Percentiles rank a stretch among this genome's conserved stretches.
Conservation (phyloP, 2,329 filamentous ascomycete genomes). For the Monilinia vaccinii-corymbosi region DNA sequence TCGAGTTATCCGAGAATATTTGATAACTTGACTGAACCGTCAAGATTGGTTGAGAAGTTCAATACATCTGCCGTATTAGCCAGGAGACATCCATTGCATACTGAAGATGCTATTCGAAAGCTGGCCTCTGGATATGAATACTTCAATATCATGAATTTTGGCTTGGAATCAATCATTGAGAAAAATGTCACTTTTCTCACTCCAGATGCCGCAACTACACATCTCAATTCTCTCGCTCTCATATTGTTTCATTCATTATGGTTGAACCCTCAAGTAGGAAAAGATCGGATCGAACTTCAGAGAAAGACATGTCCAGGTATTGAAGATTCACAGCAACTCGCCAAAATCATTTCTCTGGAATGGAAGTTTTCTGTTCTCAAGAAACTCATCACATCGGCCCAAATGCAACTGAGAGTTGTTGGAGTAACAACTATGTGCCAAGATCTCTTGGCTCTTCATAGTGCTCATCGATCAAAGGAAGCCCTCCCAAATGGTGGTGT, state of each 20-base stretch:
- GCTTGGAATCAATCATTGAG: conserved; percentile 41
- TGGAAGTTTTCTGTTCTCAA: conserved; percentile 64
- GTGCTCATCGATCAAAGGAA: conserved; percentile 34
- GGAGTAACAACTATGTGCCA: conserved; percentile 66
- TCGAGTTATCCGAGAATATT: conserved; percentile 38
- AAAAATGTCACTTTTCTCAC: conserved; percentile 45
- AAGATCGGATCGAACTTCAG: conserved; percentile 17
- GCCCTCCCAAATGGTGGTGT: conserved; percentile 34
- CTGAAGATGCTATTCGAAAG: conserved; percentile 28
- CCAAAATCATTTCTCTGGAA: conserved; percentile 28
- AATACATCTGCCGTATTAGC: conserved; percentile 17
- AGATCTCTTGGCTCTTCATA: conserved; percentile 61
- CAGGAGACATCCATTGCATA: conserved; percentile 9
- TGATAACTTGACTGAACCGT: conserved; percentile 25
- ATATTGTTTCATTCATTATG: conserved; percentile 36
- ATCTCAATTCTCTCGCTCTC: conserved; percentile 35
- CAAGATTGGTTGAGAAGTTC: conserved; percentile 19
- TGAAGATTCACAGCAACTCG: conserved; percentile 18
- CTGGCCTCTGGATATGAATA: conserved; percentile 35
- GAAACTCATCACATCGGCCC: conserved; percentile 69
- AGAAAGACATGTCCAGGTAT: conserved; percentile 22
- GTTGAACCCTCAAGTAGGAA: conserved; percentile 14
- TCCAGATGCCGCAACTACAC: conserved; percentile 35
- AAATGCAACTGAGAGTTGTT: conserved; percentile 82
- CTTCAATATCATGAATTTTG: conserved; percentile 36